phyloP scores from a whole-genome alignment of 2,329 filamentous ascomycete genomes.

The Colletotrichum plurivorum region DNA sequence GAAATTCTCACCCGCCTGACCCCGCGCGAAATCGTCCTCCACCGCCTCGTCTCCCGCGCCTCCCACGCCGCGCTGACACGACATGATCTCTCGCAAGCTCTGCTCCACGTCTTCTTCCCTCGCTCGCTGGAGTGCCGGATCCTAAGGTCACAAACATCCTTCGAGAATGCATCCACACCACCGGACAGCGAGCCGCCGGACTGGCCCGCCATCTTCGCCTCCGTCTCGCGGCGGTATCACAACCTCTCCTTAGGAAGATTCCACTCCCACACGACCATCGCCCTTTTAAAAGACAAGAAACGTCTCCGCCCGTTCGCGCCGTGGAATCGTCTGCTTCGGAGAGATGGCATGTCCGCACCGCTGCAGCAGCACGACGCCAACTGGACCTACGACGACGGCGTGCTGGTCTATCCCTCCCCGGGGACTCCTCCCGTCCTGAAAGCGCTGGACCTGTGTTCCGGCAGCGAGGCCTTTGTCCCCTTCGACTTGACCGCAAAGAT shows the following conservation, averaged over 20 bases:
- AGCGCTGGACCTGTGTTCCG: conserved; percentile 65
- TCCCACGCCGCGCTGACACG: conserved; percentile 66
- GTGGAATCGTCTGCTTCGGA: conserved; percentile 61
- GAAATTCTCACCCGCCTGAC: conserved; percentile 64
- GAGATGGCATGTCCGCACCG: conserved; percentile 54
- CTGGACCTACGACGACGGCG: conserved; percentile 70
- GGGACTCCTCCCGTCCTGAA: conserved; percentile 50
- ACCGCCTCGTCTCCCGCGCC: conserved; percentile 64
- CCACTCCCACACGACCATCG: conserved; percentile 37
- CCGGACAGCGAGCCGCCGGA: conserved; percentile 39
- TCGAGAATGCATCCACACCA: neutral
- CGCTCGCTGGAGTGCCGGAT: conserved; percentile 66
- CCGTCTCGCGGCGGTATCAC: conserved; percentile 68
- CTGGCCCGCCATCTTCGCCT: conserved; percentile 62
- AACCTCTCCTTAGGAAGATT: conserved; percentile 54
- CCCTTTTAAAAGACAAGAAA: conserved; percentile 41
- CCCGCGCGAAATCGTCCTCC: conserved; percentile 64
- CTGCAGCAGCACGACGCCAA: conserved; percentile 63
- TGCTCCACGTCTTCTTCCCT: conserved; percentile 67
- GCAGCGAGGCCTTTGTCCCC: conserved; percentile 60
- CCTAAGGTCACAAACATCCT: conserved; percentile 36
- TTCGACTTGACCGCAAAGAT: conserved; percentile 65
- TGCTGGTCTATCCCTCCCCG: conserved; percentile 66
- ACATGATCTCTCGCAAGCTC: conserved; percentile 58
- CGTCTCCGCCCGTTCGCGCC: conserved; percentile 54